phyloP scores from a whole-genome alignment of 768 basidiomycete genomes.

The Udeniomyces megalosporus region DNA sequence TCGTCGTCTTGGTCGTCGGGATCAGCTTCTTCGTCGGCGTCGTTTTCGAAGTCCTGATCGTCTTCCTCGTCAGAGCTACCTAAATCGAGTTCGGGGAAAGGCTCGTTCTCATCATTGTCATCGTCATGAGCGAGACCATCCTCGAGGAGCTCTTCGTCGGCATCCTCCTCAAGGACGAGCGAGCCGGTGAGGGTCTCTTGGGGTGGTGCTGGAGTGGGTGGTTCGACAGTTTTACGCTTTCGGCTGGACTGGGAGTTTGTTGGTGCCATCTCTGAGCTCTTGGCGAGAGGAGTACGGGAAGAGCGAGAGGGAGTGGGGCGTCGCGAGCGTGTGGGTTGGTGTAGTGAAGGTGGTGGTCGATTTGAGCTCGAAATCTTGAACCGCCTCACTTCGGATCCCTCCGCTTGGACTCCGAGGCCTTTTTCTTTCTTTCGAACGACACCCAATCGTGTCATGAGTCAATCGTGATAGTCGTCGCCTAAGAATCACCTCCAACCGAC shows the following conservation, averaged over 20 bases:
- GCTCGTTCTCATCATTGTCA: constrained; percentile 48
- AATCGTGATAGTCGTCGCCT: too few relatives aligned
- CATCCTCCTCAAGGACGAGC: constrained; percentile 15
- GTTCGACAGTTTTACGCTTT: constrained; percentile 12
- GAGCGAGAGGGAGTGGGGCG: not conserved
- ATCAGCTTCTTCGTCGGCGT: constrained; percentile 14
- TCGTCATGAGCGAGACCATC: constrained; percentile 26
- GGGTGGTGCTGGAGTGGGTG: not conserved
- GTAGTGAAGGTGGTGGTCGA: too few relatives aligned
- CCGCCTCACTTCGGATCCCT: too few relatives aligned
- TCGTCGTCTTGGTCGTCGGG: constrained; percentile 13
- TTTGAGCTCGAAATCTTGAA: too few relatives aligned
- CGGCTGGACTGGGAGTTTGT: not conserved
- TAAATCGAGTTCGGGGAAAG: constrained; percentile 48
- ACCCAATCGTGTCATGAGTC: too few relatives aligned
- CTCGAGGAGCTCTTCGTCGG: constrained; percentile 5
- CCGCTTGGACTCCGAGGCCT: too few relatives aligned
- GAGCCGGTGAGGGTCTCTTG: constrained; percentile 9
- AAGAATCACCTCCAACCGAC: too few relatives aligned
- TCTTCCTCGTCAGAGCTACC: constrained; percentile 25
- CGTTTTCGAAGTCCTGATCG: constrained; percentile 10
- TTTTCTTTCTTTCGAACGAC: too few relatives aligned
- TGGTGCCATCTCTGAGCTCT: not conserved
- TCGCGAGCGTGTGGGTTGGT: too few relatives aligned
- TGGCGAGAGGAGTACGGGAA: not conserved